Conservation (phyloP, 2,329 filamentous ascomycete species). For the Botrytis sinoallii region DNA sequence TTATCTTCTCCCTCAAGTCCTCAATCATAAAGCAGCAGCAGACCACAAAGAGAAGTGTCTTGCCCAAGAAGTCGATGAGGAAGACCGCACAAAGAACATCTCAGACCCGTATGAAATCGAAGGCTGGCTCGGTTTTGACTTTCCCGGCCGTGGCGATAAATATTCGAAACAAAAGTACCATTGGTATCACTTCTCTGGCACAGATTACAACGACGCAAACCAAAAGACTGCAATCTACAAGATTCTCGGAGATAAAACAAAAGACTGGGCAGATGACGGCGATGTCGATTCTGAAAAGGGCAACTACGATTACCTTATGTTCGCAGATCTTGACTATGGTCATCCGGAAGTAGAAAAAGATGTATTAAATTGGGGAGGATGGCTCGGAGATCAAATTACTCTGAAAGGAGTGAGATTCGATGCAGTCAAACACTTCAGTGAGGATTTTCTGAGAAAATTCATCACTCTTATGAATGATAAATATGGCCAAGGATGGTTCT, state of each 20-base stretch:
- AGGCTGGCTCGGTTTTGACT: slow-evolving; percentile 66
- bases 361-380: slow-evolving; percentile 63
- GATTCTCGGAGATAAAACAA: slow-evolving; percentile 57
- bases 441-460: slow-evolving; percentile 64
- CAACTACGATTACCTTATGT: slow-evolving; percentile 72
- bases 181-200: slow-evolving; percentile 66
- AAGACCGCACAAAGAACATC: slow-evolving; percentile 55
- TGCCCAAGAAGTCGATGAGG: slow-evolving; percentile 61
- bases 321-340: slow-evolving; percentile 65
- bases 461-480: slow-evolving; percentile 53
- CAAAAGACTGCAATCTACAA: slow-evolving; percentile 62
- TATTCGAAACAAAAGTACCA: slow-evolving; percentile 63
- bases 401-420: slow-evolving; percentile 68
- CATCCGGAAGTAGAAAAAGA: slow-evolving; percentile 63
- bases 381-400: slow-evolving; percentile 60
- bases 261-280: slow-evolving; percentile 61
- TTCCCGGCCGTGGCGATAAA: slow-evolving; percentile 55
- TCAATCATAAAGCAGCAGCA: slow-evolving; percentile 70
- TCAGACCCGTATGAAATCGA: slow-evolving; percentile 59
- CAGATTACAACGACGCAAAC: slow-evolving; percentile 58
- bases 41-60: slow-evolving; percentile 61
- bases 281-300: slow-evolving; percentile 58
- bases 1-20: slow-evolving; percentile 42
- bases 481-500: slow-evolving; percentile 54
- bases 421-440: slow-evolving; percentile 69